phyloP scores from a whole-genome alignment of 2,329 filamentous ascomycete species.

The Ceratocystis colombiana region DNA sequence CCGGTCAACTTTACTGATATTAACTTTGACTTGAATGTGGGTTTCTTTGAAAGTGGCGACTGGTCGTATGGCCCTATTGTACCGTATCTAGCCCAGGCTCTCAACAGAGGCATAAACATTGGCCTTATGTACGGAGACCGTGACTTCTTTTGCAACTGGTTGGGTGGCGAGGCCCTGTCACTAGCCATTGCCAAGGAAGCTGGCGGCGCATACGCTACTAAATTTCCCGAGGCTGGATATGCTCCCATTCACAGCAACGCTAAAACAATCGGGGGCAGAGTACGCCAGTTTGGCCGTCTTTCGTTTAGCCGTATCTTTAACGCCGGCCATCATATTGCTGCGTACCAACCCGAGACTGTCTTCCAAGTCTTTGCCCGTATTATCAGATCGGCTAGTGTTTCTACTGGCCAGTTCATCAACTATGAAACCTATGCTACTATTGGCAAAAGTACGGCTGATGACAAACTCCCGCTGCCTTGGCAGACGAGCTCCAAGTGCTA shows the following conservation, averaged over 20 bases:
- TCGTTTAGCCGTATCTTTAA: conserved; percentile 58
- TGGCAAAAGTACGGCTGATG: not conserved
- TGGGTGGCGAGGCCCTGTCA: conserved; percentile 66
- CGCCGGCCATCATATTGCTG: conserved; percentile 53
- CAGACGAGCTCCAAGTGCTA: conserved; percentile 47
- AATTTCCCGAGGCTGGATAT: conserved; percentile 60
- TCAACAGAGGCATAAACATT: conserved; percentile 55
- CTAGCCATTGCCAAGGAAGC: conserved; percentile 48
- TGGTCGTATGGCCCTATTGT: conserved; percentile 27
- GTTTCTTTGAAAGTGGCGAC: conserved; percentile 32
- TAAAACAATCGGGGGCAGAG: conserved; percentile 58
- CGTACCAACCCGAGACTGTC: conserved; percentile 51
- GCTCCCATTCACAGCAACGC: conserved; percentile 57
- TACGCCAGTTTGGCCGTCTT: conserved; percentile 67
- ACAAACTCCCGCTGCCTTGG: not conserved
- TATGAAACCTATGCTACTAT: conserved; percentile 35
- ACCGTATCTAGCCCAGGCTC: conserved; percentile 45
- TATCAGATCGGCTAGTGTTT: conserved; percentile 45
- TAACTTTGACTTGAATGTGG: conserved; percentile 54
- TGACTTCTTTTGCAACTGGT: conserved; percentile 56
- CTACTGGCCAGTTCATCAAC: conserved; percentile 45
- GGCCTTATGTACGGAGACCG: conserved; percentile 60
- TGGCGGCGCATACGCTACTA: conserved; percentile 38
- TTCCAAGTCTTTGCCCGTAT: conserved; percentile 53
- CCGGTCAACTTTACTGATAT: conserved; percentile 51